Percentiles rank a stretch among this genome's conserved stretches.
Evolutionary conservation across 2,329 filamentous ascomycete genomes (phyloP).

Genomic region (Microsporum audouinii): DNA sequence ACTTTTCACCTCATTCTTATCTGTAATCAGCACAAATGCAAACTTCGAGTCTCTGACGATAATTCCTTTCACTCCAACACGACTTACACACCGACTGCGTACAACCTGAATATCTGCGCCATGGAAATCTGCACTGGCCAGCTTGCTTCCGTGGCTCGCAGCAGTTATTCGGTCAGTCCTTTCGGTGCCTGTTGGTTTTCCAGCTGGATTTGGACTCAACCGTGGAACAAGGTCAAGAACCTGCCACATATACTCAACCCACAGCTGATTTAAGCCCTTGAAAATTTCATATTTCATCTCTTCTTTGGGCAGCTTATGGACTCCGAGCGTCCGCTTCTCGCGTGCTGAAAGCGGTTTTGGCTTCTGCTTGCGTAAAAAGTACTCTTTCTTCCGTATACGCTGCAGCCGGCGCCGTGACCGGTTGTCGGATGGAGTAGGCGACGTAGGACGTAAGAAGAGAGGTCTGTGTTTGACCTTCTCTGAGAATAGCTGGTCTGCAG

Average conservation of each 20-base stretch:
- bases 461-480: constrained; percentile 77
- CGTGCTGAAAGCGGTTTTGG: constrained; percentile 64
- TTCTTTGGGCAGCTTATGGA: constrained; percentile 62
- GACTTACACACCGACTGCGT: constrained; percentile 63
- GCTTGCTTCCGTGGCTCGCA: constrained; percentile 41
- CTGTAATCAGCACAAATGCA: constrained; percentile 73
- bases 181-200: constrained; percentile 13
- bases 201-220: constrained; percentile 24
- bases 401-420: constrained; percentile 43
- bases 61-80: constrained; percentile 76
- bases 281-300: constrained; percentile 66
- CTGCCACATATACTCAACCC: constrained; percentile 76
- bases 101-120: constrained; percentile 76
- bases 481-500: constrained; percentile 58
- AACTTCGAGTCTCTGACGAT: constrained; percentile 81
- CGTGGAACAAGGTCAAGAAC: constrained; percentile 47
- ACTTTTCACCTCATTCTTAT: constrained; percentile 57
- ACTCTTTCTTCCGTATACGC: constrained; percentile 37
- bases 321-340: constrained; percentile 58
- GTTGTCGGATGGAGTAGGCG: constrained; percentile 49
- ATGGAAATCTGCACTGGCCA: constrained; percentile 81
- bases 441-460: constrained; percentile 65
- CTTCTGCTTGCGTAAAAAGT: constrained; percentile 40
- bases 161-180: constrained; percentile 43
- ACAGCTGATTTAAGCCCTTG: constrained; percentile 63